These are phyloP conservation scores for Populus euphratica DNA, from an alignment of 345 rosid species.

Conservation along the genomic window DNA sequence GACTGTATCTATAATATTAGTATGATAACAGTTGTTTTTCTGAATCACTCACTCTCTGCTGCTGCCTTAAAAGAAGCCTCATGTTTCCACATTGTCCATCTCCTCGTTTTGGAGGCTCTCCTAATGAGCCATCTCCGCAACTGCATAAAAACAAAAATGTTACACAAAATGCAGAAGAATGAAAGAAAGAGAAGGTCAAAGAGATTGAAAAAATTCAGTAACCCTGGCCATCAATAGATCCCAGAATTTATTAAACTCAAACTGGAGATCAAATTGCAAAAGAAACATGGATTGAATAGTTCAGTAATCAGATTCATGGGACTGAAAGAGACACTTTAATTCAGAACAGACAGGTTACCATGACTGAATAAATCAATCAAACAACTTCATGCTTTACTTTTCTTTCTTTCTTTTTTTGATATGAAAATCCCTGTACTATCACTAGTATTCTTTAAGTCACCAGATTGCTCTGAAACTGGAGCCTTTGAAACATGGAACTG, in stretches of 20 bases:
- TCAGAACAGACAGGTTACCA: background rate
- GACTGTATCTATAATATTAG: background rate
- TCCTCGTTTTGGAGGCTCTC: constrained; percentile 65
- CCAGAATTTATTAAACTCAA: background rate
- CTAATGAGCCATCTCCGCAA: constrained; percentile 70
- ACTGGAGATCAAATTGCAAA: background rate
- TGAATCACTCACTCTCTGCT: constrained; percentile 55
- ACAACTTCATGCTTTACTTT: background rate
- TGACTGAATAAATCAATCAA: background rate
- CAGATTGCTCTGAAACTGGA: background rate
- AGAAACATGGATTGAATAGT: background rate
- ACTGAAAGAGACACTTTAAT: background rate
- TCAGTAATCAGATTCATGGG: background rate
- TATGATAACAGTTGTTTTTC: background rate
- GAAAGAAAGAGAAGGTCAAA: background rate
- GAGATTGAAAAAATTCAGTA: constrained; percentile 3
- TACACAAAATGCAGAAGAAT: constrained; percentile 4
- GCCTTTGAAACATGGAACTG: background rate
- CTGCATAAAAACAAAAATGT: constrained; percentile 35
- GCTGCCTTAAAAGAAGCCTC: constrained; percentile 74
- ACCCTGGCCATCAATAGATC: background rate
- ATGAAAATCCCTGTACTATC: background rate
- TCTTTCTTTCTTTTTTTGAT: background rate
- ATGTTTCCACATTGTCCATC: constrained; percentile 81
- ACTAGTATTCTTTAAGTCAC: background rate